phyloP scores from a whole-genome alignment of 2,329 filamentous ascomycete genomes.

The Colletotrichum graminicola region DNA sequence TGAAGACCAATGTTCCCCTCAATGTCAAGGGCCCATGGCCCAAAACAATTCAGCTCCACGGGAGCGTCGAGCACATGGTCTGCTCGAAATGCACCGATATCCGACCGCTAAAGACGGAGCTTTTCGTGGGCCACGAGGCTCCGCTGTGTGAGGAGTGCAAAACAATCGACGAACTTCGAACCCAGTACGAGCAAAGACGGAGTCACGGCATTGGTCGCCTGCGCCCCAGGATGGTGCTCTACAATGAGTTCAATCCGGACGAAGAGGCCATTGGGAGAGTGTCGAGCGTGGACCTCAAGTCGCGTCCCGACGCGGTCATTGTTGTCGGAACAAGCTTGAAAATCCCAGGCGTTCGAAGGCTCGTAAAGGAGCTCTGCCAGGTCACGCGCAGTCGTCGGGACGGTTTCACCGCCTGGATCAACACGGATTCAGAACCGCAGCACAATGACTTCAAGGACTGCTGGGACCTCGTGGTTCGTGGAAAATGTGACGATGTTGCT shows the following conservation, averaged over 20 bases:
- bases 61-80: conserved; percentile 94
- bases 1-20: conserved; percentile 85
- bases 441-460: conserved; percentile 89
- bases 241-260: conserved; percentile 97
- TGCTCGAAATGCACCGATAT: conserved; percentile 92
- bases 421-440: conserved; percentile 85
- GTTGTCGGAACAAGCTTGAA: conserved; percentile 97
- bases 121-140: conserved; percentile 87
- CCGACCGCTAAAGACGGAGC: conserved; percentile 78
- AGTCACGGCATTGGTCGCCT: conserved; percentile 93
- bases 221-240: conserved; percentile 93
- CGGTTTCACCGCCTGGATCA: conserved; percentile 94
- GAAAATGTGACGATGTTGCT: conserved; percentile 90
- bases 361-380: conserved; percentile 91
- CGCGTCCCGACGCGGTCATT: conserved; percentile 89
- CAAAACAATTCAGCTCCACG: conserved; percentile 91
- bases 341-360: conserved; percentile 89
- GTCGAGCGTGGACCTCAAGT: conserved; percentile 85
- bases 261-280: conserved; percentile 96
- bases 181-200: conserved; percentile 81
- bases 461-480: conserved; percentile 91
- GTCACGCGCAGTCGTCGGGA: conserved; percentile 85
- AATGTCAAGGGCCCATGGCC: conserved; percentile 91
- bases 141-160: conserved; percentile 84
- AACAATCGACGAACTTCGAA: conserved; percentile 80